Evolutionary conservation across 257 asterid species (phyloP).

Genomic region (Solanum raphanifolium): DNA sequence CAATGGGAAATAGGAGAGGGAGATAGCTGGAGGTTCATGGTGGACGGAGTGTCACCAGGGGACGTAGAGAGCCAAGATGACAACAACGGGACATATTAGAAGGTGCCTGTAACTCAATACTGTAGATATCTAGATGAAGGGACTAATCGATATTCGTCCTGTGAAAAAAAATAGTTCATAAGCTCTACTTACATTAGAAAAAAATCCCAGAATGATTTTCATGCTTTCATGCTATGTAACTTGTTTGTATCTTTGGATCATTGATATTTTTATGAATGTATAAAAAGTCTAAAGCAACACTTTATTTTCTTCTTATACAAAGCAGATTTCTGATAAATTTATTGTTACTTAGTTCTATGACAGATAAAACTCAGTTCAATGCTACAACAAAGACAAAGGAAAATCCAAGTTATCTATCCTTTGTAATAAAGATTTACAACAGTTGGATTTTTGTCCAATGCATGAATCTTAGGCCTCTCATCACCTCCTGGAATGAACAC

Average conservation of each 20-base stretch:
- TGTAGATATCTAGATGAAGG: conserved; percentile 2
- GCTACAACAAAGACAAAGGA: not conserved
- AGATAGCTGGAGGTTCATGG: conserved; percentile 95
- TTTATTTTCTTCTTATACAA: not conserved
- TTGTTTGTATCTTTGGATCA: not conserved
- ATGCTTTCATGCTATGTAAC: not conserved
- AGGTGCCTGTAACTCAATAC: not conserved
- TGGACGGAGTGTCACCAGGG: conserved; percentile 27
- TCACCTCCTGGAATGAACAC: too few relatives aligned
- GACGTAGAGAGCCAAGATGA: conserved; percentile 20
- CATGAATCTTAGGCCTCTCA: not conserved
- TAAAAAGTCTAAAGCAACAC: not conserved
- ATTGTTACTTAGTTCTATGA: not conserved
- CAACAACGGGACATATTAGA: not conserved
- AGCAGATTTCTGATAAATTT: not conserved
- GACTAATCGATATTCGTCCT: not conserved
- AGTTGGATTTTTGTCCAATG: not conserved
- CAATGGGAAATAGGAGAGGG: conserved; percentile 96
- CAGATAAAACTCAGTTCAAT: not conserved
- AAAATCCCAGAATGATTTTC: not conserved
- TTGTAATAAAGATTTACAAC: not conserved
- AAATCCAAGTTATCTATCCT: too few relatives aligned
- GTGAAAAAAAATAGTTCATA: not conserved
- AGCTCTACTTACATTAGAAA: not conserved
- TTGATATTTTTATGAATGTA: not conserved